Conservation (phyloP, 1,284 basidiomycete genomes). For the Austropuccinia psidii region DNA sequence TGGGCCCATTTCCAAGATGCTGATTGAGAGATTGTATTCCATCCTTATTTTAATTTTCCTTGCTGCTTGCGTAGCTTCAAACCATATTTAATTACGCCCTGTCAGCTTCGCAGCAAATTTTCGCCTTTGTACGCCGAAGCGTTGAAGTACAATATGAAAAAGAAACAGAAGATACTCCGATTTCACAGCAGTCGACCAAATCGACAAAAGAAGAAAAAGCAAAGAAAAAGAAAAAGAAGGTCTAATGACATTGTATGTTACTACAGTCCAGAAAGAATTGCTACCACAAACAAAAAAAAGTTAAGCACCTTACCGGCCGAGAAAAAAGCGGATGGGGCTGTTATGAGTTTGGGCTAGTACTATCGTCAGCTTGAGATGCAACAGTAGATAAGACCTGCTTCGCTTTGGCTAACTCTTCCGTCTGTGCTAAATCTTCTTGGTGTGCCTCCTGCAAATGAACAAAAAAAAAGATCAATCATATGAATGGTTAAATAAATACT, state of each 20-base stretch:
- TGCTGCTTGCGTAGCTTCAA: conserved; percentile 6
- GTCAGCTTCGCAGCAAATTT: conserved; percentile 13
- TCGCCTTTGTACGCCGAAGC: conserved; percentile 12
- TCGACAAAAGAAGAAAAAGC: not conserved
- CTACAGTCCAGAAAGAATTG: not conserved
- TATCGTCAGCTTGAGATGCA: not conserved
- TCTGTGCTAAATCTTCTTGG: conserved; percentile 15
- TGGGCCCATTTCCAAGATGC: too few species aligned
- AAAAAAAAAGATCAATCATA: not conserved
- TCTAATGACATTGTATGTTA: not conserved
- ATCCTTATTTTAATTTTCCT: too few species aligned
- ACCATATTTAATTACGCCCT: conserved; percentile 5
- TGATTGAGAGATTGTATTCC: too few species aligned
- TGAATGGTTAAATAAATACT: not conserved
- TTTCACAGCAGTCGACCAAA: not conserved
- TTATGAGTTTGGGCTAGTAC: not conserved
- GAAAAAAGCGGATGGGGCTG: too few species aligned
- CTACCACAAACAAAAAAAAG: too few species aligned
- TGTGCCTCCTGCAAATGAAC: conserved; percentile 12
- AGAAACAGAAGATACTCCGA: not conserved
- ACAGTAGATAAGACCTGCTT: conserved; percentile 13
- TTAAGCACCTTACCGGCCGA: too few species aligned
- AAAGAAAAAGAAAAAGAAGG: conserved; percentile 25
- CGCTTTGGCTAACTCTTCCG: conserved; percentile 16
- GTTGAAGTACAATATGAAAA: not conserved